Conservation (phyloP, 2,329 filamentous ascomycete genomes). For the Bretziella fagacearum region DNA sequence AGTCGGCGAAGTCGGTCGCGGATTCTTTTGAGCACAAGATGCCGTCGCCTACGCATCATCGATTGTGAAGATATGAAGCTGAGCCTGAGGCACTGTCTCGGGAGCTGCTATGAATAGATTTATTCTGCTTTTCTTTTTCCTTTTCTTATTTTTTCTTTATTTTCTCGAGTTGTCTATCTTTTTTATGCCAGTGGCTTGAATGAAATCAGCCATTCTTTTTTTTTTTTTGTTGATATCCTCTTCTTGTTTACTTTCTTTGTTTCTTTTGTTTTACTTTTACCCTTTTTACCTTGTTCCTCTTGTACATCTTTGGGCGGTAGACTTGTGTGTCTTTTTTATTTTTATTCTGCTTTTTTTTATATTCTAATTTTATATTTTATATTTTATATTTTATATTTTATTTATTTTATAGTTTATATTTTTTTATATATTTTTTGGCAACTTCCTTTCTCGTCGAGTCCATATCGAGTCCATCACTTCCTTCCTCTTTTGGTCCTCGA, state of each 20-base stretch:
- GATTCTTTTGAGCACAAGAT: constrained; percentile 10
- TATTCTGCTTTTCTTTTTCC: neutral
- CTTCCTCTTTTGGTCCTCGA: no score
- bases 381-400: neutral
- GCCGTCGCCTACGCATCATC: constrained; percentile 4
- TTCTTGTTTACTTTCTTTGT: neutral
- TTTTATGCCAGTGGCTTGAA: neutral
- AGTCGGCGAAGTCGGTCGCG: neutral
- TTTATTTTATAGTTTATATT: no score
- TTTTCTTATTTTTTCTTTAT: neutral
- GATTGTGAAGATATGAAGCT: neutral
- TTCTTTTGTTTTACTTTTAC: neutral
- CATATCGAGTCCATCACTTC: no score
- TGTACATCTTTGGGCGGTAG: neutral
- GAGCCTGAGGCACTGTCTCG: neutral
- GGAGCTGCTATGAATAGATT: neutral
- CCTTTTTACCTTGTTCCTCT: neutral
- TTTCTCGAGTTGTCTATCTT: neutral
- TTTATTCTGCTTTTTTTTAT: neutral
- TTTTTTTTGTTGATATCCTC: neutral
- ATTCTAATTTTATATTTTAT: neutral
- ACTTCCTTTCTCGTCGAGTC: no score
- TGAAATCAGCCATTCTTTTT: neutral
- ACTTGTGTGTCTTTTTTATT: neutral
- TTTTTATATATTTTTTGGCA: no score